Percentiles rank a stretch among this genome's conserved stretches.
Evolutionary conservation across 169 alveolate genomes (phyloP).

Genomic region (Plasmodium ovale): DNA sequence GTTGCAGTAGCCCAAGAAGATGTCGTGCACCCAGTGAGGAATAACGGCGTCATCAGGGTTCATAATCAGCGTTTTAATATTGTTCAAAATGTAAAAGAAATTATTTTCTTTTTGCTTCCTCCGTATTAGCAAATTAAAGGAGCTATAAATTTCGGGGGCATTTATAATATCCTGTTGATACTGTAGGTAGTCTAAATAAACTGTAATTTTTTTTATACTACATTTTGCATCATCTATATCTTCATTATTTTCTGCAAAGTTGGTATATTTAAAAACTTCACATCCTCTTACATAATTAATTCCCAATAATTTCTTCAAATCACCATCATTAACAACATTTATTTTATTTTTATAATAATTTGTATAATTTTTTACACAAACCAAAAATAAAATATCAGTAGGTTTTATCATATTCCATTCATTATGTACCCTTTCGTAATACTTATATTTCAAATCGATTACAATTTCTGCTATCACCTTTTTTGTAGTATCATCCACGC

Average conservation of each 20-base stretch:
- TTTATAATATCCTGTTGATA: constrained; percentile 85
- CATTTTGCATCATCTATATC: constrained; percentile 80
- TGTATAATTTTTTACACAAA: constrained; percentile 70
- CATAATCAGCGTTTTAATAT: constrained; percentile 88
- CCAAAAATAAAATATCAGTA: constrained; percentile 60
- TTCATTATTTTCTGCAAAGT: constrained; percentile 79
- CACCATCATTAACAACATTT: constrained; percentile 55
- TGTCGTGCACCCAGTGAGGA: constrained; percentile 87
- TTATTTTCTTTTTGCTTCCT: constrained; percentile 92
- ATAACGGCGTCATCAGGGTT: constrained; percentile 82
- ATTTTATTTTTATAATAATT: constrained; percentile 60
- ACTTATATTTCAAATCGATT: constrained; percentile 51
- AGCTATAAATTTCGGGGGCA: constrained; percentile 87
- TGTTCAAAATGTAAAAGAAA: constrained; percentile 89
- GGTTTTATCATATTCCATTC: constrained; percentile 76
- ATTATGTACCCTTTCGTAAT: constrained; percentile 36
- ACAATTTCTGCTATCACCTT: constrained; percentile 52
- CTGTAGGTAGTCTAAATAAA: constrained; percentile 88
- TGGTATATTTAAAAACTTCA: constrained; percentile 36
- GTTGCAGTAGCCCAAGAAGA: constrained; percentile 88
- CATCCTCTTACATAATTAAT: constrained; percentile 76
- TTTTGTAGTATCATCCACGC: constrained; percentile 43
- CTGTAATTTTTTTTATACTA: constrained; percentile 77
- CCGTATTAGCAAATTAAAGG: constrained; percentile 89
- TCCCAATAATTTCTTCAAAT: constrained; percentile 63